Evolutionary conservation across 495 filamentous ascomycete genomes (phyloP).

Genomic region (Recurvomyces mirabilis): DNA sequence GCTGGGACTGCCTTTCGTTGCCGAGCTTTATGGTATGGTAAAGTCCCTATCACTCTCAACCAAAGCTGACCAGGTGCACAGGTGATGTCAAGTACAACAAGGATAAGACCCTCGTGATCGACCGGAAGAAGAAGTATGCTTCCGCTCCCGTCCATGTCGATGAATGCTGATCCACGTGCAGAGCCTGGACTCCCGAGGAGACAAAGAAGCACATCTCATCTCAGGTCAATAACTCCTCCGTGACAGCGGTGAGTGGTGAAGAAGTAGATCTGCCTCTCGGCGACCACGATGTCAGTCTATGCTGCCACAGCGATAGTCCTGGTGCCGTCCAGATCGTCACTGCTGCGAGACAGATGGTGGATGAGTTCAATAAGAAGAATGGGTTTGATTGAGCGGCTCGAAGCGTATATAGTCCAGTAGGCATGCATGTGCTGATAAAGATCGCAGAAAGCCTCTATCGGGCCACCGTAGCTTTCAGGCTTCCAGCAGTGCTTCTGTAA

Average conservation of each 20-base stretch:
- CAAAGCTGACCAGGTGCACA: background rate
- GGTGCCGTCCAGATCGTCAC: constrained; percentile 41
- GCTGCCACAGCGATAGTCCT: constrained; percentile 46
- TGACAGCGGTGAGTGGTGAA: constrained; percentile 37
- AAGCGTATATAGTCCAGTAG: too few relatives aligned
- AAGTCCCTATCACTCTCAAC: background rate
- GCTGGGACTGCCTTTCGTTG: constrained; percentile 42
- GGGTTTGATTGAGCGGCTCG: constrained; percentile 4
- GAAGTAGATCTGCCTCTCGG: constrained; percentile 37
- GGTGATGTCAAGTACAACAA: constrained; percentile 48
- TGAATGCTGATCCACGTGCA: constrained; percentile 1
- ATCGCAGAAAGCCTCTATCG: too few relatives aligned
- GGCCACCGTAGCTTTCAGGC: too few relatives aligned
- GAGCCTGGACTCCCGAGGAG: constrained; percentile 36
- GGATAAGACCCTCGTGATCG: constrained; percentile 41
- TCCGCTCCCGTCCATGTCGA: background rate
- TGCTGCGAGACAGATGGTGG: constrained; percentile 32
- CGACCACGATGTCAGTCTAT: constrained; percentile 39
- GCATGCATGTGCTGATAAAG: too few relatives aligned
- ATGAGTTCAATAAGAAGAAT: constrained; percentile 26
- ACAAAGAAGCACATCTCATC: constrained; percentile 37
- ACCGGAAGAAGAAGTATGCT: constrained; percentile 41
- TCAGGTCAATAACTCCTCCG: constrained; percentile 36
- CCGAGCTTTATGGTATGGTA: constrained; percentile 38
- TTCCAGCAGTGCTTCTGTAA: too few relatives aligned